Percentiles rank a stretch among this genome's conserved stretches.
Conservation (phyloP, 2,329 filamentous ascomycete species). For the Rutstroemia sp. region DNA sequence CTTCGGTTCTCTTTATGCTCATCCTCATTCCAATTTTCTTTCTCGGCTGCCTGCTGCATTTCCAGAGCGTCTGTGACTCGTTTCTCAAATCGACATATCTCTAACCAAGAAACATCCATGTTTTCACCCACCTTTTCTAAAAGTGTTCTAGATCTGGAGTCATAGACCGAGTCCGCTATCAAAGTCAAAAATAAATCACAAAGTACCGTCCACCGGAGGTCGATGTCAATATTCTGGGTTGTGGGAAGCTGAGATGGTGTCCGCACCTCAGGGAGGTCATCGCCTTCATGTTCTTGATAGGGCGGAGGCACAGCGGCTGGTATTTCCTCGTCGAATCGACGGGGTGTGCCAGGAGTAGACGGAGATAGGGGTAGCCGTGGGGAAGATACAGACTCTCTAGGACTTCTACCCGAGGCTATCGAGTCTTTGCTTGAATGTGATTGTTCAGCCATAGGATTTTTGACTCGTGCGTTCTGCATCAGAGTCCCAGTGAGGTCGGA, state of each 20-base stretch:
- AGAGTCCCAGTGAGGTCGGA: slow-evolving; percentile 76
- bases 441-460: slow-evolving; percentile 74
- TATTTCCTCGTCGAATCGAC: slow-evolving; percentile 35
- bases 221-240: slow-evolving; percentile 84
- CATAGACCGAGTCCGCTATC: slow-evolving; percentile 94
- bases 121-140: slow-evolving; percentile 76
- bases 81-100: slow-evolving; percentile 96
- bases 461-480: slow-evolving; percentile 87
- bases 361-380: slow-evolving; percentile 9
- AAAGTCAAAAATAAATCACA: slow-evolving; percentile 92
- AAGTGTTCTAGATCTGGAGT: slow-evolving; percentile 76
- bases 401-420: slow-evolving; percentile 21
- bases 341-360: slow-evolving; percentile 7
- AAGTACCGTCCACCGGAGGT: slow-evolving; percentile 92
- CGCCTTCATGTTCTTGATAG: slow-evolving; percentile 55
- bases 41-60: slow-evolving; percentile 91
- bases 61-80: slow-evolving; percentile 92
- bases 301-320: slow-evolving; percentile 47
- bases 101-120: slow-evolving; percentile 78
- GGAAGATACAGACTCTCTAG: slow-evolving; percentile 34
- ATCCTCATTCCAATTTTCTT: slow-evolving; percentile 96
- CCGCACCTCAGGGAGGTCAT: slow-evolving; percentile 71
- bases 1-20: slow-evolving; percentile 83
- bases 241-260: slow-evolving; percentile 76
- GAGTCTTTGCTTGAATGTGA: slow-evolving; percentile 22